Evolutionary conservation across 2,329 filamentous ascomycete genomes (phyloP).

Genomic region (Aspergillus clavatus): DNA sequence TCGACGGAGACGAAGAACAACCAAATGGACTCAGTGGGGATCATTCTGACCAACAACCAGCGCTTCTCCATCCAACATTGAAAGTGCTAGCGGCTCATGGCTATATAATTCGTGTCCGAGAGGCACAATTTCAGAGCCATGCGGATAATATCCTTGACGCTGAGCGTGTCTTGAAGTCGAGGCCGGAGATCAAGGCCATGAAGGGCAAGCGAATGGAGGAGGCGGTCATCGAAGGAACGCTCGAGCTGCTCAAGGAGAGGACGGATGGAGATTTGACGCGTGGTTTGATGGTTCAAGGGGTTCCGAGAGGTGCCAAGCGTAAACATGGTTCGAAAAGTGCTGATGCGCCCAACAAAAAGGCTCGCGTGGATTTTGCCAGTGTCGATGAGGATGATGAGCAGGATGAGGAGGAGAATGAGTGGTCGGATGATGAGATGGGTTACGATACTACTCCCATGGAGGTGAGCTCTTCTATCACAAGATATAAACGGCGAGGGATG

Average conservation of each 20-base stretch:
- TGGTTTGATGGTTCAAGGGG: constrained; percentile 27
- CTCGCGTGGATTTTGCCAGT: constrained; percentile 22
- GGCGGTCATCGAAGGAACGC: constrained; percentile 25
- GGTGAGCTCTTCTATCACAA: constrained; percentile 21
- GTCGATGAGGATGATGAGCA: constrained; percentile 26
- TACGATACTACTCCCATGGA: constrained; percentile 35
- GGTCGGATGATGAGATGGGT: constrained; percentile 33
- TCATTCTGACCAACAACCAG: constrained; percentile 16
- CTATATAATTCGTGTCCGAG: constrained; percentile 37
- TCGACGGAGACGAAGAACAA: constrained; percentile 21
- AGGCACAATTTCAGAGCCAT: constrained; percentile 40
- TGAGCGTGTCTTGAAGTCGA: constrained; percentile 27
- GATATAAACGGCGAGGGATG: constrained; percentile 6
- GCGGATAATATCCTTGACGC: constrained; percentile 38
- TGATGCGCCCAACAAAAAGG: constrained; percentile 17
- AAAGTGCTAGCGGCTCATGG: constrained; percentile 39
- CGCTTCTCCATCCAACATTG: constrained; percentile 34
- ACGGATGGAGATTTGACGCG: constrained; percentile 33
- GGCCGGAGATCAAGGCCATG: constrained; percentile 28
- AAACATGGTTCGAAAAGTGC: constrained; percentile 20
- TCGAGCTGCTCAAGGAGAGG: constrained; percentile 30
- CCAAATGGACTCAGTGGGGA: constrained; percentile 21
- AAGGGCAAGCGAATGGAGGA: constrained; percentile 39
- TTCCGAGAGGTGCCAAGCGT: constrained; percentile 33
- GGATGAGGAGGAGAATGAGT: constrained; percentile 32